Base-by-base conservation (phyloP, 495 filamentous ascomycete genomes). In the Podospora sp. region DNA sequence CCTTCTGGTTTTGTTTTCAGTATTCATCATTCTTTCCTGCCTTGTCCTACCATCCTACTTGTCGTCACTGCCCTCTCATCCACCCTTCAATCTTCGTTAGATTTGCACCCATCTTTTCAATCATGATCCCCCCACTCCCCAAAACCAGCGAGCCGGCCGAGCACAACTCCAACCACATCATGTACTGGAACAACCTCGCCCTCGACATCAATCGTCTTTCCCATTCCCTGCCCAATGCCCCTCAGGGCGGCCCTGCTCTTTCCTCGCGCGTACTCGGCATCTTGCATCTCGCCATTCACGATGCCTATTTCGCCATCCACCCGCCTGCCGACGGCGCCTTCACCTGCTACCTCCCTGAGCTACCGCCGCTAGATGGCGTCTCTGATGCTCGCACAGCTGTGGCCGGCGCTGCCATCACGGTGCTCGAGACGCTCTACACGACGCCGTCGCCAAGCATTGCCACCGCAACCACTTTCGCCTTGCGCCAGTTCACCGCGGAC, bases 141-240 rank as follows among this genome's bases (percentile, higher is more conserved):
- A 50, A 50, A 27, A 63, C 60, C 60, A 25, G 49, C 35, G 60
- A 63, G 40, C 60, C 60, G 16, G 60, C 60, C 35, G 60, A 50
- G 26, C 51, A 63, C 40, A 63, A 50, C 60, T 22, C 35, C 40
- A 63, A 63, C 60, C 51, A 63, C 60, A 26, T 63, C 35, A n/a
- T 63, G 35, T 63, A 63, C 35, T 63, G 46, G n/a, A 63, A 52
- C 60, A 63, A 63, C 60, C 60, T 63, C 40, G 60, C 60, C 20
- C 60, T 63, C 60, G 60, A 63, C 40, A 35, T 63, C 60, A 63
- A 63, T 36, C 60, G 60, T 36, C 60, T 63, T 50, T 50, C 60
- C 12, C 60, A 63, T 63, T 63, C 60, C 60, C 51, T 63, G 35
- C n/a, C 60, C 60, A 63, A 8, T 36, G 40, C 35, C 35, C 60